Evolutionary conservation across 2,329 filamentous ascomycete genomes (phyloP), one percentile per base, ranked within the genome.

Genomic region (Aspergillus alliaceus): DNA sequence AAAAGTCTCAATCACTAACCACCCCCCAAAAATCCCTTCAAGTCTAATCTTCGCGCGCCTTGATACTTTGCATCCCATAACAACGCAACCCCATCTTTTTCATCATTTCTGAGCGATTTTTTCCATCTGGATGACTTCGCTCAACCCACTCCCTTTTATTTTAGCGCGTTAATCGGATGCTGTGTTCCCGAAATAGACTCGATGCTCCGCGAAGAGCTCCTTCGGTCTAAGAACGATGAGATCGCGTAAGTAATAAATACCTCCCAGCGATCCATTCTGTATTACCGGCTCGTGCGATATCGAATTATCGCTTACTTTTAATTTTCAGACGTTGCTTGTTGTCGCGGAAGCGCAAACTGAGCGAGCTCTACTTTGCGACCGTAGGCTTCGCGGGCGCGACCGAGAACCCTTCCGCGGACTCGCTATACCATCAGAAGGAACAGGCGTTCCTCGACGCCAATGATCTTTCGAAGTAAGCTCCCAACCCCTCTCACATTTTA

Each of bases 281-380:
- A 65, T 54, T 54, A 54, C 35, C 32, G 8, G 14, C 34, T 56
- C 51, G 42, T 59, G 51, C 63, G 57, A 59, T 65, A 60, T 61
- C 50, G 57, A 63, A 62, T 65, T 67, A 62, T 72, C 65, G 71
- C 74, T 76, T 63, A 77, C 66, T 67, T 66, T 58, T 59, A 68
- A 64, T 75, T 73, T 64, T 44, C 68, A 80, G 78, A 74, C 75
- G 72, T 71, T 80, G 79, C 84, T 85, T 90, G 82, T 84, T 83
- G 77, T 91, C 90, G 83, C 89, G 90, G 78, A 95, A 96, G 85
- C 88, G 91, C 77, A 96, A 96, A 83, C 84, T 96, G 74, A 88
- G 89, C 75, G 90, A 95, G 80, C 84, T 96, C 69, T 96, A 90
- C 81, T 85, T 90, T 83, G 88, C 90, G 81, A 89, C 89, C 75